phyloP scores from a whole-genome alignment of 352 stramenopile species.

The Blastocystis sp. region DNA sequence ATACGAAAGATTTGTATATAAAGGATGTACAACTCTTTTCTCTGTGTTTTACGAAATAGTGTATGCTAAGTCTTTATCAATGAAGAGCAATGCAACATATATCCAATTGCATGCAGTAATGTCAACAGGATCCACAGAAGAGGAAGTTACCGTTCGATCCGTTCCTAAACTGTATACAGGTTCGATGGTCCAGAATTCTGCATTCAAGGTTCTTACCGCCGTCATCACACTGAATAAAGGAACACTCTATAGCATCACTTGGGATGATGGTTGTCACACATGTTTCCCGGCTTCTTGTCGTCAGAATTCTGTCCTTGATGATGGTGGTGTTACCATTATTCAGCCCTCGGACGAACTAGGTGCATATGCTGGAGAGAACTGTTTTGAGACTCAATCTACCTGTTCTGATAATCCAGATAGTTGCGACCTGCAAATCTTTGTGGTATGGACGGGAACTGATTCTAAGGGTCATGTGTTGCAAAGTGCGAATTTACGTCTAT shows the following conservation, averaged over 20 bases:
- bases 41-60: constrained; percentile 18
- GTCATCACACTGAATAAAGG: constrained; percentile 65
- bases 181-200: neutral
- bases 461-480: constrained; percentile 64
- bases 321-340: constrained; percentile 3
- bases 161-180: constrained; percentile 58
- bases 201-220: constrained; percentile 65
- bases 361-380: constrained; percentile 43
- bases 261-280: constrained; percentile 66
- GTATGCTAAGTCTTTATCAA: neutral
- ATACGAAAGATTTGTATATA: constrained; percentile 63
- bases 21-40: neutral
- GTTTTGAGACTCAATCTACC: neutral
- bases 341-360: neutral
- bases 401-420: constrained; percentile 18
- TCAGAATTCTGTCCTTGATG: constrained; percentile 56
- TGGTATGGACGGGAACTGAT: constrained; percentile 66
- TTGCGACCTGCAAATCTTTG: constrained; percentile 65
- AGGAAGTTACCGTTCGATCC: constrained; percentile 54
- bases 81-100: neutral
- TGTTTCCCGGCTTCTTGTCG: constrained; percentile 42
- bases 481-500: constrained; percentile 63
- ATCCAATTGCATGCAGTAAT: neutral
- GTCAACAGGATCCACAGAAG: neutral
- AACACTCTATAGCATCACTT: constrained; percentile 61